Evolutionary conservation across 495 filamentous ascomycete species (phyloP).

Genomic region (Chaetomium fimeti): DNA sequence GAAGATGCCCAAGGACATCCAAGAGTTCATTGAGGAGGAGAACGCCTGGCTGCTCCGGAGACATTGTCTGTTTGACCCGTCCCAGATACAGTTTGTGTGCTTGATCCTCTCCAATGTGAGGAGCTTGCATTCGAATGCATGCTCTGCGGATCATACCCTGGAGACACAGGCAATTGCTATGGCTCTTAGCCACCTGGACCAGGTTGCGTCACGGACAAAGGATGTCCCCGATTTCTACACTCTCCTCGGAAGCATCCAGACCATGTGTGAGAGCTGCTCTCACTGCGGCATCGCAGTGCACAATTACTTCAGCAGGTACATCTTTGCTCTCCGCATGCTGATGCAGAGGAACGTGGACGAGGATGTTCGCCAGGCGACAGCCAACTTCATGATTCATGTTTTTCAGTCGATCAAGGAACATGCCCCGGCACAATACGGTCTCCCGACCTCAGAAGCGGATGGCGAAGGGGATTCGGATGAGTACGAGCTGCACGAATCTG

Average conservation of each 20-base stretch:
- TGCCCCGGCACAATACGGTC: conserved; percentile 45
- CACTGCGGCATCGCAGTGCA: conserved; percentile 58
- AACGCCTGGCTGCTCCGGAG: conserved; percentile 72
- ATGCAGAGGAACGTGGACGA: conserved; percentile 62
- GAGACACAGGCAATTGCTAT: conserved; percentile 64
- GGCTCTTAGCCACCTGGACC: conserved; percentile 71
- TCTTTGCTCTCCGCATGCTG: conserved; percentile 61
- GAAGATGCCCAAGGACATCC: conserved; percentile 54
- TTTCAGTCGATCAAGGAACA: conserved; percentile 51
- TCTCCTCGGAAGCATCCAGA: conserved; percentile 54
- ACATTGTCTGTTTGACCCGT: conserved; percentile 77
- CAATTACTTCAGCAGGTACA: conserved; percentile 60
- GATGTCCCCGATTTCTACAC: conserved; percentile 62
- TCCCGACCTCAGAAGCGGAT: conserved; percentile 15
- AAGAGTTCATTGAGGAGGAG: conserved; percentile 62
- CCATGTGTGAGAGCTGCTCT: conserved; percentile 54
- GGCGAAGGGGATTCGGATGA: conserved; percentile 35
- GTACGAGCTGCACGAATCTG: conserved; percentile 34
- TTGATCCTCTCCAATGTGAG: conserved; percentile 55
- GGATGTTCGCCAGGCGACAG: conserved; percentile 59
- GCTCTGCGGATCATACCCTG: conserved; percentile 51
- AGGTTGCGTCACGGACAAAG: conserved; percentile 72
- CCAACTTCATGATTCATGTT: conserved; percentile 54
- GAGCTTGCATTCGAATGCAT: conserved; percentile 42
- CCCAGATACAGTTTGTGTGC: conserved; percentile 66